These are phyloP conservation scores for Metschnikowia lunata DNA, from an alignment of 805 yeast genomes.

Conservation along the genomic window DNA sequence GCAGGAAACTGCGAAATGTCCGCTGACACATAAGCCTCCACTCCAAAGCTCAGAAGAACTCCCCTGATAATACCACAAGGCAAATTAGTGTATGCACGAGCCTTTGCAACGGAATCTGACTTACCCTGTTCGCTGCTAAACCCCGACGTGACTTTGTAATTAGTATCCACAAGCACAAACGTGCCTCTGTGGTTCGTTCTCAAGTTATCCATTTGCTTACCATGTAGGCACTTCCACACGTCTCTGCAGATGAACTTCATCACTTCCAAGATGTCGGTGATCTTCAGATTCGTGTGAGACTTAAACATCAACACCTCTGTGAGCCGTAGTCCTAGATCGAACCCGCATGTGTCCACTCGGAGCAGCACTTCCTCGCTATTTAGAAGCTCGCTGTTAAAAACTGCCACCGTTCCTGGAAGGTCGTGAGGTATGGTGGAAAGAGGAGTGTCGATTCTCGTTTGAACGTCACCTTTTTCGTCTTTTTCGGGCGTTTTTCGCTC, in stretches of 20 bases:
- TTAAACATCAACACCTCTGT: slow-evolving; percentile 46
- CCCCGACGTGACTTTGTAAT: slow-evolving; percentile 49
- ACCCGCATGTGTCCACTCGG: slow-evolving; percentile 70
- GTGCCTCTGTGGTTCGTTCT: slow-evolving; percentile 90
- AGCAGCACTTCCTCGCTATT: slow-evolving; percentile 48
- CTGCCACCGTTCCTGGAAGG: slow-evolving; percentile 41
- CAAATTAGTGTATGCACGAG: slow-evolving; percentile 55
- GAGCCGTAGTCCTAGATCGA: slow-evolving; percentile 56
- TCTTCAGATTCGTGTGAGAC: slow-evolving; percentile 36
- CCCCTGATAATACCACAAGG: slow-evolving; percentile 79
- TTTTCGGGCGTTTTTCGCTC: slow-evolving; percentile 5
- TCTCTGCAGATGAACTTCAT: slow-evolving; percentile 93
- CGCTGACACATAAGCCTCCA: slow-evolving; percentile 60
- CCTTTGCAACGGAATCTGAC: slow-evolving; percentile 41
- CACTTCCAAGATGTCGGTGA: slow-evolving; percentile 66
- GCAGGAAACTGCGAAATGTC: slow-evolving; percentile 59
- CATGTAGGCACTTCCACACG: slow-evolving; percentile 76
- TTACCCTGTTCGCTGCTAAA: slow-evolving; percentile 45
- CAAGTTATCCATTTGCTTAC: slow-evolving; percentile 86
- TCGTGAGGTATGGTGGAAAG: slow-evolving; percentile 30
- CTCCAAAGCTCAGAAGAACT: slow-evolving; percentile 62
- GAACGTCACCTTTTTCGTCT: slow-evolving; percentile 9
- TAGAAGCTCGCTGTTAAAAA: slow-evolving; percentile 32
- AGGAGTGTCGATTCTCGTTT: slow-evolving; percentile 25
- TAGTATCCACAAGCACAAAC: slow-evolving; percentile 70